These are phyloP conservation scores for Russula olivacea DNA, from an alignment of 768 basidiomycete species.

Conservation along the genomic window DNA sequence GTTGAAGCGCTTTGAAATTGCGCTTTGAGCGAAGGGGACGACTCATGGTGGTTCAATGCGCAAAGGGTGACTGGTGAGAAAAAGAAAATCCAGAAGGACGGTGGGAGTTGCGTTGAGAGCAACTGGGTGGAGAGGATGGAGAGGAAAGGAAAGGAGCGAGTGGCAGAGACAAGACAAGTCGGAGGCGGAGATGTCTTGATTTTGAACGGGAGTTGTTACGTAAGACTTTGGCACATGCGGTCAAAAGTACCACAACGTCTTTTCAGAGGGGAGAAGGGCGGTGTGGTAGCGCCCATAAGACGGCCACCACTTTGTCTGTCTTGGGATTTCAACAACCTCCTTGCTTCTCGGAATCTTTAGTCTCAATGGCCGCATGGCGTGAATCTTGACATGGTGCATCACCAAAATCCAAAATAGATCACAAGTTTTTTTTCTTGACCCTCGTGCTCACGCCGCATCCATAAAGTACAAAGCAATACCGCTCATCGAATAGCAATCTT, in stretches of 20 bases:
- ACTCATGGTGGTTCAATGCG: slow-evolving; percentile 32
- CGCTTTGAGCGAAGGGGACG: slow-evolving; percentile 83
- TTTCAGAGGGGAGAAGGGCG: too few species aligned
- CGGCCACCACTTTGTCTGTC: too few species aligned
- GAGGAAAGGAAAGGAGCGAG: neutral
- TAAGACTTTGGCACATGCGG: neutral
- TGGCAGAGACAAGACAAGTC: slow-evolving; percentile 1
- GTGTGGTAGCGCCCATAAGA: too few species aligned
- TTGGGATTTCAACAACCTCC: too few species aligned
- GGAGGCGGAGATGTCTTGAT: slow-evolving; percentile 13
- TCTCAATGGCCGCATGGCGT: too few species aligned
- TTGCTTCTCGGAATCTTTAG: neutral
- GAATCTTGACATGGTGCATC: too few species aligned
- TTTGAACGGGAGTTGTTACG: slow-evolving; percentile 11
- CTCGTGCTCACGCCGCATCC: too few species aligned
- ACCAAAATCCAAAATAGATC: neutral
- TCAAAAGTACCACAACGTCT: neutral
- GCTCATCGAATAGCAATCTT: neutral
- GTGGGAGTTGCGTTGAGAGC: neutral
- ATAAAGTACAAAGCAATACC: too few species aligned
- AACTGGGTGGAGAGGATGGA: neutral
- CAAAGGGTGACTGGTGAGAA: neutral
- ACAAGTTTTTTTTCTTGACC: neutral
- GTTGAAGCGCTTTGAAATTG: slow-evolving; percentile 82
- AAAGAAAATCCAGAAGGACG: neutral